A percentile compares a stretch with the other conserved stretches of the same genome.
Evolutionary conservation across 768 basidiomycete species (phyloP).

Genomic region (Xanthoconium stramineum): DNA sequence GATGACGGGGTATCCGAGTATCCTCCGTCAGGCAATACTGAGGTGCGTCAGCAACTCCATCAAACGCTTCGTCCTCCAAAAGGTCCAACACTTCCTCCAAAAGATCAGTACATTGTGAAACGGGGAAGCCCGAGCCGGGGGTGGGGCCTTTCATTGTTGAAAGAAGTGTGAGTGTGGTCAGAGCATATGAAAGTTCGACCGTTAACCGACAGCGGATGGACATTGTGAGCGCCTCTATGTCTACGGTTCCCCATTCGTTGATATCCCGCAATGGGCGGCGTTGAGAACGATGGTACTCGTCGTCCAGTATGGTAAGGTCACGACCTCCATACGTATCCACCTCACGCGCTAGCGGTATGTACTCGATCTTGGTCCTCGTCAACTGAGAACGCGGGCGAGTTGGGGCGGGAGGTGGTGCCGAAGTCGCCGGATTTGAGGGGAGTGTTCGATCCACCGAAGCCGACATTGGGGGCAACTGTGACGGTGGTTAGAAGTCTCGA

Average conservation of each 20-base stretch:
- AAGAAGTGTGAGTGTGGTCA: slow-evolving; percentile 82
- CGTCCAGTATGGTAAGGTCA: slow-evolving; percentile 64
- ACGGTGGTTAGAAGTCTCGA: slow-evolving; percentile 10
- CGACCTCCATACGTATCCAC: slow-evolving; percentile 78
- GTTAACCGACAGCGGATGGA: slow-evolving; percentile 82
- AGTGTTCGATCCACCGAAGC: slow-evolving; percentile 15
- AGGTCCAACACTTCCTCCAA: slow-evolving; percentile 86
- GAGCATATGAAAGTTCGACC: slow-evolving; percentile 82
- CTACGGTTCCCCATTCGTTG: slow-evolving; percentile 84
- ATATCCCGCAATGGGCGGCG: slow-evolving; percentile 64
- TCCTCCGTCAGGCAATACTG: slow-evolving; percentile 29
- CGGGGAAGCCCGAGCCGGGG: slow-evolving; percentile 61
- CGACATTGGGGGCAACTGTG: slow-evolving; percentile 20
- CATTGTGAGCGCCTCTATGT: slow-evolving; percentile 93
- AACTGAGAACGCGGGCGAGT: slow-evolving; percentile 46
- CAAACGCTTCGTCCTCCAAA: slow-evolving; percentile 78
- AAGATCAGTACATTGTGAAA: slow-evolving; percentile 73
- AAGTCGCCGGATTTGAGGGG: slow-evolving; percentile 24
- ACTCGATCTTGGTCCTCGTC: slow-evolving; percentile 81
- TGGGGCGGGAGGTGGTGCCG: slow-evolving; percentile 30
- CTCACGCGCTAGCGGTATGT: slow-evolving; percentile 76
- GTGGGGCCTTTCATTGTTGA: slow-evolving; percentile 71
- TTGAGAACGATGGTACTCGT: slow-evolving; percentile 51
- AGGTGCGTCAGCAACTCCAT: slow-evolving; percentile 35
- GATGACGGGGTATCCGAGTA: slow-evolving; percentile 55